Evolutionary conservation across 371 early-diverging fungal genomes (phyloP), one percentile per base, ranked within the genome.

Genomic region (Actinomortierella ambigua): DNA sequence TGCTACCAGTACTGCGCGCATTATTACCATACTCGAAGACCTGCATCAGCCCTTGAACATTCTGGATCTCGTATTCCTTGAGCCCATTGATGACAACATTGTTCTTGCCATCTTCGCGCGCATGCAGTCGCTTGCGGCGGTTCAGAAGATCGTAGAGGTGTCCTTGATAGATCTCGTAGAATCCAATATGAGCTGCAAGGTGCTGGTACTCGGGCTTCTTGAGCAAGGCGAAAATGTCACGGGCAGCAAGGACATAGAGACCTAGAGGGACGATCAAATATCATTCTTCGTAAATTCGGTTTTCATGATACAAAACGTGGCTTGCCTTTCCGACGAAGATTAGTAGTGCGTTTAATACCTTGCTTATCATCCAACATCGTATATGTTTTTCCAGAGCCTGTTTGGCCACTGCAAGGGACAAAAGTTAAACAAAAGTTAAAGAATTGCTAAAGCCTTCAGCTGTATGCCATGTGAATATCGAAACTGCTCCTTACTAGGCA

Each of bases 151-250:
- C 99, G 64, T 91, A 95, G n/a, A 99, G 80, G 42, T 96, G 93
- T 13, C 93, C 93, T 79, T 97, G 95, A 75, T 99, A 99, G 53
- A 99, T 97, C 76, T 99, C 99, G 66, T 94, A 98, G 65, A 98
- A 99, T 28, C 91, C 90, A 48, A 96, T 93, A 50, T 81, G 90
- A 3, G 93, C 94, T 13, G 84, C 65, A n/a, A 95, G 69, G 62
- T 95, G 89, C 1, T 76, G 52, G 77, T 93, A 83, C 40, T 89
- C 85, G 14, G 87, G 86, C 9, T 81, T 82, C 29, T 85, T 85
- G 1, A 96, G 83, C 58, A 84, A 67, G 6, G 82, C 77, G 71
- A 99, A 96, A 39, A 98, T 94, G 66, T 96, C 98, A 17, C 90
- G 77, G 0, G 94, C 95, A 0, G 99, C 98, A 65, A 88, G 81